These are phyloP conservation scores for Mytilinidion resinicola DNA, from an alignment of 495 filamentous ascomycete species.

Conservation along the genomic window DNA sequence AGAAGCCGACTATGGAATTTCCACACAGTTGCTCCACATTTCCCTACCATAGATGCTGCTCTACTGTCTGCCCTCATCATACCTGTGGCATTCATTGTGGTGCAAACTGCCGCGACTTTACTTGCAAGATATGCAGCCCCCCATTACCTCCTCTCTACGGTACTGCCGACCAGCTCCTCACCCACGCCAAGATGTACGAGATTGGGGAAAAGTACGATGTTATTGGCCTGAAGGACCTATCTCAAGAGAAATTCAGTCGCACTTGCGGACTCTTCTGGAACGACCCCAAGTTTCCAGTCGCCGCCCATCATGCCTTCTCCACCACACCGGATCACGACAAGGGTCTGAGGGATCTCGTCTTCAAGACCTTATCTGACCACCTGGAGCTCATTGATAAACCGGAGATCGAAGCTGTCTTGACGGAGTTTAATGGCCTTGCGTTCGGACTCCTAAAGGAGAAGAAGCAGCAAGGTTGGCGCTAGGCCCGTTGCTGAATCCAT, in stretches of 20 bases:
- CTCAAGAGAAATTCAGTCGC: conserved; percentile 7
- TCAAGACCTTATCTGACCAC: conserved; percentile 4
- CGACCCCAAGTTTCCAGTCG: conserved; percentile 1
- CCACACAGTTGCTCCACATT: too few relatives aligned
- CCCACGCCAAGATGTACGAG: conserved; percentile 7
- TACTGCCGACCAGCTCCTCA: background rate
- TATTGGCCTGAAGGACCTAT: conserved; percentile 9
- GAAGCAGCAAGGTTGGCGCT: too few relatives aligned
- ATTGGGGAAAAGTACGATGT: conserved; percentile 19
- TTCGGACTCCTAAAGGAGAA: background rate
- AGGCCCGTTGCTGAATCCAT: too few relatives aligned
- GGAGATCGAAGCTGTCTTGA: conserved; percentile 14
- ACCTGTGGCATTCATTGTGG: too few relatives aligned
- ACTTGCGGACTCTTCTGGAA: conserved; percentile 5
- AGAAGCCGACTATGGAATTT: too few relatives aligned
- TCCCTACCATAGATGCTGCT: too few relatives aligned
- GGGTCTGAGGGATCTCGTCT: conserved; percentile 11
- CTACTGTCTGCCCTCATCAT: too few relatives aligned
- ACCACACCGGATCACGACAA: conserved; percentile 9
- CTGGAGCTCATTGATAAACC: conserved; percentile 9
- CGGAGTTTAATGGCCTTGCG: background rate
- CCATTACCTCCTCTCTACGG: too few relatives aligned
- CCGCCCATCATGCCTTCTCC: conserved; percentile 1
- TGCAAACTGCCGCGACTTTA: too few relatives aligned
- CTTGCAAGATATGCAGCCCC: too few relatives aligned